Evolutionary conservation across 1,139 yeast genomes (phyloP).

Genomic region (Blastobotrys elegans): DNA sequence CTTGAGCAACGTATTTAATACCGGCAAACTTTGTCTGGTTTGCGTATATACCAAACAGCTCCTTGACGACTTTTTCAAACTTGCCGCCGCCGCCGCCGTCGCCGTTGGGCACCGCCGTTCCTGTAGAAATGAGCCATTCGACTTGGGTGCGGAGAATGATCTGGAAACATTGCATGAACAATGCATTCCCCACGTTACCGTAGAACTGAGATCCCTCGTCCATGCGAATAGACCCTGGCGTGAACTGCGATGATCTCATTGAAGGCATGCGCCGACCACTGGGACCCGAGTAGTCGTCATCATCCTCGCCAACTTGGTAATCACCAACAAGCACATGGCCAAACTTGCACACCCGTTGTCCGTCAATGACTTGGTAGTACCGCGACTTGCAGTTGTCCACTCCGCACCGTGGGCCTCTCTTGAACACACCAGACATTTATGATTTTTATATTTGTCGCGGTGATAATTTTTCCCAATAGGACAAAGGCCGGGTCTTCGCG

Average conservation of each 20-base stretch:
- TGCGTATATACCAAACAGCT: constrained; percentile 47
- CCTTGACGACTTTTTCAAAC: constrained; percentile 41
- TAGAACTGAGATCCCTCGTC: constrained; percentile 31
- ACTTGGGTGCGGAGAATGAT: constrained; percentile 48
- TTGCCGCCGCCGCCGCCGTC: background rate
- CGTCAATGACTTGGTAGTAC: constrained; percentile 66
- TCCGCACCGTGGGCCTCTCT: constrained; percentile 80
- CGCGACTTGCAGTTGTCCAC: constrained; percentile 81
- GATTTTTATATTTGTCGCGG: background rate
- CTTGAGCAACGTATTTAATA: constrained; percentile 19
- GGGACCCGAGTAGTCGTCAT: constrained; percentile 22
- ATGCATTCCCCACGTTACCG: constrained; percentile 50
- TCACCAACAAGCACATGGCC: constrained; percentile 88
- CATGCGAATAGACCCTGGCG: constrained; percentile 19
- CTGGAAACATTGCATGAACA: constrained; percentile 53
- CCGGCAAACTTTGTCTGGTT: constrained; percentile 23
- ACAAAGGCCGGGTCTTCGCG: too few relatives aligned
- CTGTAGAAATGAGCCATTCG: constrained; percentile 35
- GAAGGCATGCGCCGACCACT: constrained; percentile 26
- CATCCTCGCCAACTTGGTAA: constrained; percentile 73
- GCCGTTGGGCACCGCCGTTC: constrained; percentile 22
- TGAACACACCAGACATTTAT: constrained; percentile 36
- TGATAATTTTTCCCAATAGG: too few relatives aligned
- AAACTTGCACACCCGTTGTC: constrained; percentile 75
- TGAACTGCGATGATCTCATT: constrained; percentile 21